phyloP scores from a whole-genome alignment of 192 early-diverging fungal genomes.

The Rhizoclosmatium sp. region DNA sequence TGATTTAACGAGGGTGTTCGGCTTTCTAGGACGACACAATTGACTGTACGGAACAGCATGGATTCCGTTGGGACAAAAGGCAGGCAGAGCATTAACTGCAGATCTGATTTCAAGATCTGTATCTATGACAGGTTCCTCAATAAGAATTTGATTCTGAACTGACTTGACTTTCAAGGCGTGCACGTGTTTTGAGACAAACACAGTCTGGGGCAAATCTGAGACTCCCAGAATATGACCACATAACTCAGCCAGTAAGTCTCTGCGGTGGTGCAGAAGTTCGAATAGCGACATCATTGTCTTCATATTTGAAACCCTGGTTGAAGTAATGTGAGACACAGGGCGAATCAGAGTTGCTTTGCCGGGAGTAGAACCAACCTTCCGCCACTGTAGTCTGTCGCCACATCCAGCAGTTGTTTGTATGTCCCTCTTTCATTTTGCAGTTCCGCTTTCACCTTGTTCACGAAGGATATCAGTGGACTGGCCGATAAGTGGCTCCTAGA shows the following conservation, averaged over 20 bases:
- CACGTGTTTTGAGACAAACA: not conserved
- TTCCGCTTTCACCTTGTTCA: constrained; percentile 11
- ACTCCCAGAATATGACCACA: not conserved
- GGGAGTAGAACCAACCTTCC: not conserved
- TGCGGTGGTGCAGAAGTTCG: not conserved
- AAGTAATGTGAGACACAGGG: not conserved
- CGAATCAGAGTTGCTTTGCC: not conserved
- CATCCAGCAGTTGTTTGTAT: constrained; percentile 26
- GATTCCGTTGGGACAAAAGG: constrained; percentile 14
- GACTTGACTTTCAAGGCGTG: not conserved
- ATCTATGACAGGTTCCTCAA: not conserved
- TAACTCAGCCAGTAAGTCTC: constrained; percentile 1
- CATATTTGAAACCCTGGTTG: not conserved
- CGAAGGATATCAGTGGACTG: not conserved
- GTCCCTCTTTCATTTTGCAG: constrained; percentile 19
- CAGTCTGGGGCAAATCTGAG: not conserved
- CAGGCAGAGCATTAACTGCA: constrained; percentile 2
- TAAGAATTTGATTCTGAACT: not conserved
- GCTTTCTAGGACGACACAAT: not conserved
- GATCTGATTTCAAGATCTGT: not conserved
- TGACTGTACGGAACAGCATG: constrained; percentile 1
- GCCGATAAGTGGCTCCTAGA: not conserved
- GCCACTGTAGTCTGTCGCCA: constrained; percentile 2
- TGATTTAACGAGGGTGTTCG: not conserved
- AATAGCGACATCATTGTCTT: not conserved